phyloP scores from a whole-genome alignment of 208 protist genomes.

The Crithidia acanthocephali region DNA sequence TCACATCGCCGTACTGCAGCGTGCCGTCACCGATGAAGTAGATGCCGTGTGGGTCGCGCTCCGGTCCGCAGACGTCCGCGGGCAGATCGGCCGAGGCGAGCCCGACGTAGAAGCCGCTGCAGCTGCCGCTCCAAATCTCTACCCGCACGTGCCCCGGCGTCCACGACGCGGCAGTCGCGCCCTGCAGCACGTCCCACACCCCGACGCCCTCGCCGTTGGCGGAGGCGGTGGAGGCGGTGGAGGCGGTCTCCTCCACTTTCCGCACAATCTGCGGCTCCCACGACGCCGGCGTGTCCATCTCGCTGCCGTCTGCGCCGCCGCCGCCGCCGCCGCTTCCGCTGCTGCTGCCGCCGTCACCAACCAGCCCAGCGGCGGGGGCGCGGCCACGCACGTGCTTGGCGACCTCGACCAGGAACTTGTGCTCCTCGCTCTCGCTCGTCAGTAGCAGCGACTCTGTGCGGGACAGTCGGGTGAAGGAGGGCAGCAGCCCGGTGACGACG shows the following conservation, averaged over 20 bases:
- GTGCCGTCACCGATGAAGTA: constrained; percentile 45
- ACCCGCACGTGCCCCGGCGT: constrained; percentile 37
- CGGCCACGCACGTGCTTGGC: constrained; percentile 28
- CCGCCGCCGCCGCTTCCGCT: not conserved
- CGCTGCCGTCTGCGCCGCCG: too few species aligned
- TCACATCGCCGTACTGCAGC: constrained; percentile 30
- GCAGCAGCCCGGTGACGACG: constrained; percentile 50
- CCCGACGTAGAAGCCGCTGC: constrained; percentile 35
- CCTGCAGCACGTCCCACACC: constrained; percentile 29
- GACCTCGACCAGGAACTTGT: constrained; percentile 33
- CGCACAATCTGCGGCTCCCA: constrained; percentile 30
- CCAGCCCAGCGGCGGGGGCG: not conserved
- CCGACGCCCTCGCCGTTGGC: constrained; percentile 7
- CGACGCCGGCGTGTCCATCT: constrained; percentile 22
- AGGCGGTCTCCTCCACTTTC: constrained; percentile 24
- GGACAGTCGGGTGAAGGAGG: constrained; percentile 55
- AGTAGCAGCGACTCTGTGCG: constrained; percentile 55
- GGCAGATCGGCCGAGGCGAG: constrained; percentile 36
- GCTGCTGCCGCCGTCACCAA: not conserved
- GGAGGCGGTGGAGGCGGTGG: constrained; percentile 10
- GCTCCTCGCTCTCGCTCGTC: constrained; percentile 28
- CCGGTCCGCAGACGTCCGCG: constrained; percentile 15
- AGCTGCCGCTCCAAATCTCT: constrained; percentile 30
- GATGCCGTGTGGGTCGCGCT: constrained; percentile 35
- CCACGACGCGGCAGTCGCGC: constrained; percentile 29